Evolutionary conservation across 148 eudicot genomes (phyloP), one percentile per base, ranked within the genome.

Genomic region (Vaccinium darrowii): DNA sequence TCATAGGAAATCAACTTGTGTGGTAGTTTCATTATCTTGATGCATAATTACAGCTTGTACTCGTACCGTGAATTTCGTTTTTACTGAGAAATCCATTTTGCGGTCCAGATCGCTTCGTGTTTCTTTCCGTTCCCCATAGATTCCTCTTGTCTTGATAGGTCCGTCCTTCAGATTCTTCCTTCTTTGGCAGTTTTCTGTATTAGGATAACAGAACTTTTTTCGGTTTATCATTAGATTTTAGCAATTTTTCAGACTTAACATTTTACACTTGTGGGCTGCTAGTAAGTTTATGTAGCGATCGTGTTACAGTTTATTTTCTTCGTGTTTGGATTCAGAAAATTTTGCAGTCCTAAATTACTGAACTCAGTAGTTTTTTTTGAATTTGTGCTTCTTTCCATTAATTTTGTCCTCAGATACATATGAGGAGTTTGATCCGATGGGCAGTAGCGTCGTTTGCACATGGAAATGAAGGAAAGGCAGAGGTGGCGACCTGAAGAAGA

Each of bases 401-500:
- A 43, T 43, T 69, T 36, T 53, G 23, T n/a, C 80, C 8, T 63
- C 81, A 89, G 93, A 86, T 86, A 79, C 87, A 89, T 76, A 90
- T 91, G 93, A 91, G 60, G 92, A 87, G 89, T 88, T 82, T 49
- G 85, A 88, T 84, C 87, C 87, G 79, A 92, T 91, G 93, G 91
- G 86, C 69, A 82, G 78, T 79, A 87, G 47, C 47, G 47, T 73
- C 60, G 80, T 75, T 72, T 87, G 81, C 58, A 78, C 81, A 79
- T 76, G 81, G 91, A 89, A 85, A 93, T 91, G 95, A 93, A 93
- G 87, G 95, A 93, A 85, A 88, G 95, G 86, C 95, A 93, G 85
- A 88, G 95, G 36, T 93, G 95, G 95, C 88, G 91, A 73, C 87
- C 91, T 93, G 95, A 93, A 71, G 95, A 93, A 85, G 95, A 93